phyloP scores from a whole-genome alignment of 108 stramenopile species.

The Mediolabrus comicus region DNA sequence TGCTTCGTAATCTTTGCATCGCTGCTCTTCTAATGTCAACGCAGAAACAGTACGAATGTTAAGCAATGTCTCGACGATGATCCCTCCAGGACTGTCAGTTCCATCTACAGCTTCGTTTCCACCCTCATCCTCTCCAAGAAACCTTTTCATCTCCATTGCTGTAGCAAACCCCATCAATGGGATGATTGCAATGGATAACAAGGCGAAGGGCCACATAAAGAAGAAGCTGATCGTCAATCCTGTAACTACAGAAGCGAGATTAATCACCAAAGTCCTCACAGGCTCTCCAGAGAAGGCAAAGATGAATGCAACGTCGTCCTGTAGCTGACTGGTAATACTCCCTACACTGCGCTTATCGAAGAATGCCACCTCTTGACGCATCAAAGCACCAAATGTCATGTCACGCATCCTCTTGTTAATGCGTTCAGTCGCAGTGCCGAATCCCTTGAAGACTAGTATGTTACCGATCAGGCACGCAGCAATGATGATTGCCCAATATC shows the following conservation, averaged over 20 bases:
- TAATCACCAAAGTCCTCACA: constrained; percentile 58
- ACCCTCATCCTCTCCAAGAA: constrained; percentile 64
- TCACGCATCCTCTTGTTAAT: constrained; percentile 75
- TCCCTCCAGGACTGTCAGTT: constrained; percentile 60
- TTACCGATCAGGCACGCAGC: constrained; percentile 61
- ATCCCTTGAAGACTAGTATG: constrained; percentile 57
- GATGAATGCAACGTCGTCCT: constrained; percentile 78
- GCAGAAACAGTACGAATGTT: constrained; percentile 81
- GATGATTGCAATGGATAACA: constrained; percentile 65
- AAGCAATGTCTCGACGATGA: constrained; percentile 69
- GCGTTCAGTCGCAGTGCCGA: constrained; percentile 71
- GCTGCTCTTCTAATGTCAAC: constrained; percentile 56
- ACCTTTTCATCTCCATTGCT: constrained; percentile 68
- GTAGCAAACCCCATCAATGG: constrained; percentile 74
- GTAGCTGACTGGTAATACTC: constrained; percentile 74
- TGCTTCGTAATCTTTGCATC: constrained; percentile 55
- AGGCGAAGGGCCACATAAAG: constrained; percentile 83
- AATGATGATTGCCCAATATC: constrained; percentile 47
- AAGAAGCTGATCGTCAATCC: constrained; percentile 5
- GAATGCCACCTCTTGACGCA: constrained; percentile 76
- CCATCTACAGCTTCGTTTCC: constrained; percentile 43
- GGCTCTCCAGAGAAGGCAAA: constrained; percentile 74
- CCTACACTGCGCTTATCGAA: constrained; percentile 73
- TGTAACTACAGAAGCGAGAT: constrained; percentile 45
- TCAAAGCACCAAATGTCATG: constrained; percentile 49